These are phyloP conservation scores for Colletotrichum echinochloae DNA, from an alignment of 2,329 filamentous ascomycete species.

Conservation along the genomic window DNA sequence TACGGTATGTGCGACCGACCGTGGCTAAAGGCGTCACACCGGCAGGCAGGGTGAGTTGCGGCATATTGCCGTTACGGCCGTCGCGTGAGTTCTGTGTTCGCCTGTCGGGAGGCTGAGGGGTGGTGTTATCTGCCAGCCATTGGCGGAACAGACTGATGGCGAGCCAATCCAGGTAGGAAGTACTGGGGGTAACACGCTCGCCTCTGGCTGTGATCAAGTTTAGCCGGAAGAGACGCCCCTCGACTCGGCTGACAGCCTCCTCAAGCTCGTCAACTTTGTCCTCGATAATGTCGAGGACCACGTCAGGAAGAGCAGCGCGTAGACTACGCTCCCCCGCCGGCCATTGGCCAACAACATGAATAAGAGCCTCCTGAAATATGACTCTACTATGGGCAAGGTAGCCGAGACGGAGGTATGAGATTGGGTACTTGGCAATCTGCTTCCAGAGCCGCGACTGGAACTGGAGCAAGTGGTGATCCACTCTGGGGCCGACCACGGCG, in stretches of 20 bases:
- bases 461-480: constrained; percentile 93
- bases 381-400: constrained; percentile 86
- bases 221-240: constrained; percentile 84
- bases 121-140: constrained; percentile 92
- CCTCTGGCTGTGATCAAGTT: constrained; percentile 82
- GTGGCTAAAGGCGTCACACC: constrained; percentile 64
- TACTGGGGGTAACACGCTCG: constrained; percentile 83
- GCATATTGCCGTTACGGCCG: constrained; percentile 47
- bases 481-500: constrained; percentile 85
- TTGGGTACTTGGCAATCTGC: constrained; percentile 95
- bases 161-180: constrained; percentile 89
- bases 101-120: constrained; percentile 66
- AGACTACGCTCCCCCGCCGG: constrained; percentile 83
- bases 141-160: constrained; percentile 89
- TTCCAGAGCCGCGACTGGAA: constrained; percentile 94
- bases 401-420: constrained; percentile 89
- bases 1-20: constrained; percentile 80
- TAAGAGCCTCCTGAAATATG: constrained; percentile 87
- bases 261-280: constrained; percentile 95
- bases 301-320: constrained; percentile 76
- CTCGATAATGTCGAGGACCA: constrained; percentile 89
- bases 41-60: constrained; percentile 51
- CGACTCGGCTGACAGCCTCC: constrained; percentile 82
- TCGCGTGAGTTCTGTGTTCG: constrained; percentile 47
- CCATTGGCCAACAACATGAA: constrained; percentile 97